phyloP scores from a whole-genome alignment of 2,329 filamentous ascomycete species.

The Colletotrichum sp. region DNA sequence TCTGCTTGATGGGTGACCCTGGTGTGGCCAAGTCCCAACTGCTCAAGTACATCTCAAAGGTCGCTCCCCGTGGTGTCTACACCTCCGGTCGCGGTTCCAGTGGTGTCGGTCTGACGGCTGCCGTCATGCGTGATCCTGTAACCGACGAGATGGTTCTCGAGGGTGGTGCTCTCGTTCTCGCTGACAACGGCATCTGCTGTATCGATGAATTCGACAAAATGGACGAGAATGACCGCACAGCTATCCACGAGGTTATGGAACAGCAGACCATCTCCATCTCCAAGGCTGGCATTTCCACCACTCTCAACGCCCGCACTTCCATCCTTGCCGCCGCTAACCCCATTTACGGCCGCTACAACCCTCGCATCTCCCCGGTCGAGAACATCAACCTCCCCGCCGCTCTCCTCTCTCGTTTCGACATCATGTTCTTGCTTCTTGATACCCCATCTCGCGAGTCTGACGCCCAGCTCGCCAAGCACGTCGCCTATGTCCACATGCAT shows the following conservation, averaged over 20 bases:
- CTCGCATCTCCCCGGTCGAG: slow-evolving; percentile 93
- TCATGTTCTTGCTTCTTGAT: slow-evolving; percentile 96
- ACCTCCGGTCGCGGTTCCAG: slow-evolving; percentile 82
- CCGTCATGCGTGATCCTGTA: slow-evolving; percentile 83
- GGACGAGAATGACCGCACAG: slow-evolving; percentile 82
- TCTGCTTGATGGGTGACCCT: slow-evolving; percentile 98
- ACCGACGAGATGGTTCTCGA: slow-evolving; percentile 87
- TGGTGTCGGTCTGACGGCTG: slow-evolving; percentile 82
- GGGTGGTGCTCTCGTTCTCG: slow-evolving; percentile 79
- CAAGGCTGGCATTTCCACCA: slow-evolving; percentile 74
- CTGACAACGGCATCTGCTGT: slow-evolving; percentile 84
- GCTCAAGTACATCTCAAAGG: slow-evolving; percentile 98
- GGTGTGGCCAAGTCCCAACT: slow-evolving; percentile 99
- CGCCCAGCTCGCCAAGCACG: slow-evolving; percentile 93
- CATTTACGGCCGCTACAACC: slow-evolving; percentile 97
- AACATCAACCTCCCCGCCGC: slow-evolving; percentile 99
- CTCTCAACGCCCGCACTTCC: slow-evolving; percentile 92
- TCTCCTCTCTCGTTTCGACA: slow-evolving; percentile 93
- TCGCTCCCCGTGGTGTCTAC: slow-evolving; percentile 90
- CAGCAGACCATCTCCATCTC: slow-evolving; percentile 87
- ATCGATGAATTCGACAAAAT: slow-evolving; percentile 92
- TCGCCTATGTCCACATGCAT: slow-evolving; percentile 97
- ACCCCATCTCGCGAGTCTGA: slow-evolving; percentile 89
- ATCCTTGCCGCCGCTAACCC: slow-evolving; percentile 97
- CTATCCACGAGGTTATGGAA: slow-evolving; percentile 89